phyloP scores from a whole-genome alignment of 1,284 basidiomycete genomes.

The Chondrostereum purpureum region DNA sequence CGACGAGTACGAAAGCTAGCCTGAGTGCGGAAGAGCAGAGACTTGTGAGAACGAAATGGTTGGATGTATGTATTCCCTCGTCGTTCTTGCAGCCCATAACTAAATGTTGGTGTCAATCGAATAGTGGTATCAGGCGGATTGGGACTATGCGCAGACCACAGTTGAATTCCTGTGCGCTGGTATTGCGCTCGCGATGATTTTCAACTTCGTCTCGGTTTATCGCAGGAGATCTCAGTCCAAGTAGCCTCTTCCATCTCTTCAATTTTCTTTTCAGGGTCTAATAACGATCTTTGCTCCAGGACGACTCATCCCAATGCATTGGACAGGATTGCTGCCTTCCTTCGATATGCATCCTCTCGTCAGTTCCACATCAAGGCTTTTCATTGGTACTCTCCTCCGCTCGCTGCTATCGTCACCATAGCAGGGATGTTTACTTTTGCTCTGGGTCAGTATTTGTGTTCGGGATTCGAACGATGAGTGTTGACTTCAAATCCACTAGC shows the following conservation, averaged over 20 bases:
- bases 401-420: slow-evolving; percentile 23
- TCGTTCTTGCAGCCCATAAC: not conserved
- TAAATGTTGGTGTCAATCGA: too few relatives aligned
- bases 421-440: slow-evolving; percentile 24
- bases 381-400: slow-evolving; percentile 27
- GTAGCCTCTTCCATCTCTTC: too few relatives aligned
- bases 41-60: slow-evolving; percentile 15
- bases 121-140: slow-evolving; percentile 25
- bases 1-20: slow-evolving; percentile 15
- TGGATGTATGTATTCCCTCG: slow-evolving; percentile 13
- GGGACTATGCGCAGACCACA: slow-evolving; percentile 25
- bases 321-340: slow-evolving; percentile 19
- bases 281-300: too few relatives aligned
- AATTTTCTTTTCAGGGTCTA: too few relatives aligned
- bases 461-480: not conserved
- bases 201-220: slow-evolving; percentile 1
- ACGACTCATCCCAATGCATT: not conserved
- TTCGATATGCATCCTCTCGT: slow-evolving; percentile 19
- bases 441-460: slow-evolving; percentile 21
- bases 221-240: slow-evolving; percentile 4
- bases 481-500: slow-evolving; percentile 13
- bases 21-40: slow-evolving; percentile 19
- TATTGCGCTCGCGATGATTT: slow-evolving; percentile 16
- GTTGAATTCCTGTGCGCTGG: slow-evolving; percentile 25
- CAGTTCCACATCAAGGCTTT: slow-evolving; percentile 20